These are phyloP conservation scores for Cantharellus cinnabarinus DNA, from an alignment of 768 basidiomycete genomes.

Conservation along the genomic window DNA sequence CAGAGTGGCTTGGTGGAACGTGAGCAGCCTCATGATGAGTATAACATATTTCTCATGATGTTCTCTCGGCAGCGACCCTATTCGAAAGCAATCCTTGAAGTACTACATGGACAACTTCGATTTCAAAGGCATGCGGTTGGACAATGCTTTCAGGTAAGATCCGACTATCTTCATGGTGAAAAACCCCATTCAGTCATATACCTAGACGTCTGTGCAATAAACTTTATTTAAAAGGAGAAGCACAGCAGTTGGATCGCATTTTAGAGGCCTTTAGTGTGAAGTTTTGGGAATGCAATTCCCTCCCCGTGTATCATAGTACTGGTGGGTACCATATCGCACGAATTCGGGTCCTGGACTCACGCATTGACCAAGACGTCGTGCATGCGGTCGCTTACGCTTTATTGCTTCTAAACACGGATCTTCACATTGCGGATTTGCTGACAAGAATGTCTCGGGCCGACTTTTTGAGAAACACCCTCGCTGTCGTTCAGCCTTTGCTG, in stretches of 20 bases:
- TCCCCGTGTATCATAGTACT: constrained; percentile 58
- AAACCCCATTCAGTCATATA: background rate
- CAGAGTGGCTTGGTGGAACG: constrained; percentile 89
- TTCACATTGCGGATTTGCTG: constrained; percentile 81
- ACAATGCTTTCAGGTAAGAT: constrained; percentile 67
- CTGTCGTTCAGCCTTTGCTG: constrained; percentile 38
- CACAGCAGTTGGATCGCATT: constrained; percentile 94
- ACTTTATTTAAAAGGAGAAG: constrained; percentile 85
- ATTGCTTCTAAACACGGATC: constrained; percentile 85
- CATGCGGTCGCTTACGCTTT: constrained; percentile 89
- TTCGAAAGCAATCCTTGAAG: constrained; percentile 56
- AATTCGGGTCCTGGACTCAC: constrained; percentile 3
- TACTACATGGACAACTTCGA: constrained; percentile 82
- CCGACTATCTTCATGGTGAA: background rate
- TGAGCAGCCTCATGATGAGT: constrained; percentile 25
- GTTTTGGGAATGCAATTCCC: constrained; percentile 83
- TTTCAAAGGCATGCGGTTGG: constrained; percentile 61
- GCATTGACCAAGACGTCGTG: constrained; percentile 45
- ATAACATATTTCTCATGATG: constrained; percentile 1
- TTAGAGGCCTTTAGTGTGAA: constrained; percentile 76
- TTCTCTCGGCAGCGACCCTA: constrained; percentile 31
- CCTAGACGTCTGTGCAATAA: constrained; percentile 71
- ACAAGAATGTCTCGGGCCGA: constrained; percentile 81
- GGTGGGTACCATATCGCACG: constrained; percentile 29
- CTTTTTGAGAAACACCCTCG: constrained; percentile 82